These are phyloP conservation scores for bread wheat (Triticum aestivum) DNA, from an alignment of 176 grass and related monocot genomes.

Conservation along the genomic window IWGSC_CS_RefSeq_v2.1 NC_057806.1:344953341-344953840, in stretches of 20 bases:
- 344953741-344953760: background rate
- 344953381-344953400: background rate
- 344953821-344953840: slow-evolving; percentile 16
- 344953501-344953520: background rate
- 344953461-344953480: background rate
- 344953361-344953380: background rate
- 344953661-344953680: background rate
- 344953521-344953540: too few relatives aligned
- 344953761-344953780: background rate
- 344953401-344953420: background rate
- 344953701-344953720: background rate
- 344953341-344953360: slow-evolving; percentile 14
- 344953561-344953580: background rate
- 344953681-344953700: background rate
- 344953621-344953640: too few relatives aligned
- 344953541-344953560: too few relatives aligned
- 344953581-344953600: background rate
- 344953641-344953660: background rate
- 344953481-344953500: background rate
- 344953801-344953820: accelerated
- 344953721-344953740: background rate
- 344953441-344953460: background rate
- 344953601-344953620: background rate
- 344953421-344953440: background rate
- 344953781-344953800: background rate